phyloP scores from a whole-genome alignment of 257 asterid genomes.

The Primulina eburnea region DNA sequence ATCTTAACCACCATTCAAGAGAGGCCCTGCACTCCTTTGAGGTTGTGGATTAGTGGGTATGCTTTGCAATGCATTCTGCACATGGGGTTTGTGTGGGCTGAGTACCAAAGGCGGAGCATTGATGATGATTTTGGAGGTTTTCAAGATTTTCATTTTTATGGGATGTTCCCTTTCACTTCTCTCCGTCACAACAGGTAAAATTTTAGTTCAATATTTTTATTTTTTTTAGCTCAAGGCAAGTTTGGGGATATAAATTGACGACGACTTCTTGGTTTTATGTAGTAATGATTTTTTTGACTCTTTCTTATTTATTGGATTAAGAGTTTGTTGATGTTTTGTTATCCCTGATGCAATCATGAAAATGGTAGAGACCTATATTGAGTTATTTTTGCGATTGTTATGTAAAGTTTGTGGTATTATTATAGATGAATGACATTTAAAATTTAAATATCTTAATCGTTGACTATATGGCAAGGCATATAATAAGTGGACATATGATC shows the following conservation, averaged over 20 bases:
- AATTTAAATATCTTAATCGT: too few species aligned
- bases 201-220: background rate
- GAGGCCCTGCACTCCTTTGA: constrained; percentile 66
- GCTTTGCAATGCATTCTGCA: constrained; percentile 82
- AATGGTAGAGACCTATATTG: constrained; percentile 30
- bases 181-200: constrained; percentile 51
- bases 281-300: constrained; percentile 13
- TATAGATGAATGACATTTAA: background rate
- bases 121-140: constrained; percentile 24
- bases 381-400: constrained; percentile 24
- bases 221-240: background rate
- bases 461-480: background rate
- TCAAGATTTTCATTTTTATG: constrained; percentile 27
- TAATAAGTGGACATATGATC: too few species aligned
- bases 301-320: constrained; percentile 9
- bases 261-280: background rate
- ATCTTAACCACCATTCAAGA: constrained; percentile 53
- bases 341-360: constrained; percentile 18
- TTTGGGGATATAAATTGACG: constrained; percentile 5
- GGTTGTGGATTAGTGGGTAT: constrained; percentile 81
- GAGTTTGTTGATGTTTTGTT: constrained; percentile 24
- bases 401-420: background rate
- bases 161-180: constrained; percentile 37
- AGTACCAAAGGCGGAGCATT: constrained; percentile 42
- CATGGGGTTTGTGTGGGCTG: constrained; percentile 64